Base-by-base conservation (phyloP, 2,329 filamentous ascomycete species). In the Botrytis tulipae region DNA sequence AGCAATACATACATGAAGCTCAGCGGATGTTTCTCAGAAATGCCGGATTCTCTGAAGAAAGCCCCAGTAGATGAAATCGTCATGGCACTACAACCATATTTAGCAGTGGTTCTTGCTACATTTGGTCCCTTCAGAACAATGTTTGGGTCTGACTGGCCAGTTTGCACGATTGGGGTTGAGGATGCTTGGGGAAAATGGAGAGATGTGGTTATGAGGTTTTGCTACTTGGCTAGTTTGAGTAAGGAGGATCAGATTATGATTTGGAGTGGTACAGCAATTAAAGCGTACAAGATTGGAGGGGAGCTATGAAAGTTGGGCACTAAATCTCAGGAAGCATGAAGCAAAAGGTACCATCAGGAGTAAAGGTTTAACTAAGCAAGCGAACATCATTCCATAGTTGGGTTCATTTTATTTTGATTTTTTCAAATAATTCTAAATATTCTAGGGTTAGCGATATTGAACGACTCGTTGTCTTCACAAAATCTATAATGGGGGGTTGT, bases 101-200 rank as follows among this genome's bases (percentile, higher is more conserved):
- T 93, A 3, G 88, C 90, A 74, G 88, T 91, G 70, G 84, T 95
- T 0, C 88, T 97, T 70, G 87, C 90, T 42, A 87, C 87, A 1
- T 98, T 97, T 79, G 90, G 92, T 1, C 84, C 92, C 0, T 81
- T 85, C 35, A 87, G 93, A 76, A 87, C 96, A 80, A 94, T 98
- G 91, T 98, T 96, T 82, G 95, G 92, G 37, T 95, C 92, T 76
- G 94, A 98, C 82, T 98, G 95, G 95, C 95, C 95, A 3, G 91
- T 98, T 0, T 97, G 94, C 83, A 95, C 93, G 75, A 84, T 93
- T 48, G 88, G 88, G 0, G 83, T 85, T 61, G 78, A 81, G 42
- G 80, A 80, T 35, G 90, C 92, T 46, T 97, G 94, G 94, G 83
- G 84, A 51, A 88, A 91, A 78, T 98, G 95, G 95, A 88, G 85